These are phyloP conservation scores for Fraxinus pennsylvanica DNA, from an alignment of 257 asterid species.

Conservation along the genomic window DNA sequence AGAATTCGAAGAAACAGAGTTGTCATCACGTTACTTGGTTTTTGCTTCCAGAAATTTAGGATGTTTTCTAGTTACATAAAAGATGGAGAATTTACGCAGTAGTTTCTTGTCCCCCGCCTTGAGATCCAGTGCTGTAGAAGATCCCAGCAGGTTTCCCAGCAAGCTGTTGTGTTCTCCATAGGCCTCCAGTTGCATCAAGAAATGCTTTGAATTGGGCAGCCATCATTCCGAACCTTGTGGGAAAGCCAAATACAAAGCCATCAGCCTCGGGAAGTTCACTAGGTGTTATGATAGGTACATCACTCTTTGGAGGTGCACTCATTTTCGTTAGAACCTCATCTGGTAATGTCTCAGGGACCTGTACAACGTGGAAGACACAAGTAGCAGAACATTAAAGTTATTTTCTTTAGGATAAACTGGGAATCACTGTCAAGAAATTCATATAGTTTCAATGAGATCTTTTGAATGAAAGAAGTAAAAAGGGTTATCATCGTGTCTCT, in stretches of 20 bases:
- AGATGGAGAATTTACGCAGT: slow-evolving; percentile 54
- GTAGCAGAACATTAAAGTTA: not conserved
- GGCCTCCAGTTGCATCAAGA: slow-evolving; percentile 81
- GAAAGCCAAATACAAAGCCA: slow-evolving; percentile 79
- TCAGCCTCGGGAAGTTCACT: slow-evolving; percentile 73
- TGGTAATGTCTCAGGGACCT: slow-evolving; percentile 77
- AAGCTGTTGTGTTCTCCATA: slow-evolving; percentile 81
- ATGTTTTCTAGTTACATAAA: not conserved
- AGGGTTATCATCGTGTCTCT: not conserved
- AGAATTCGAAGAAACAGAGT: slow-evolving; percentile 6
- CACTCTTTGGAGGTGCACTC: slow-evolving; percentile 81
- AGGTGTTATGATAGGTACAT: slow-evolving; percentile 51
- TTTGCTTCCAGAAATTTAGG: not conserved
- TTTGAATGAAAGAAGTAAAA: not conserved
- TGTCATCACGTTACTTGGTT: not conserved
- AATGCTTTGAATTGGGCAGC: slow-evolving; percentile 89
- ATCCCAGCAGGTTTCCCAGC: slow-evolving; percentile 92
- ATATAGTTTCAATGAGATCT: not conserved
- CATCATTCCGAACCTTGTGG: slow-evolving; percentile 90
- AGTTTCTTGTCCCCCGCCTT: slow-evolving; percentile 91
- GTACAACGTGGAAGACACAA: slow-evolving; percentile 18
- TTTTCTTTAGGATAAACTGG: not conserved
- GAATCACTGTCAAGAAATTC: not conserved
- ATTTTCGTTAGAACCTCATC: slow-evolving; percentile 73
- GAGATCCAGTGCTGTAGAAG: slow-evolving; percentile 88